A percentile compares a stretch with the other conserved stretches of the same genome.
phyloP scores from a whole-genome alignment of 2,329 filamentous ascomycete species.

The Colletotrichum aenigma region DNA sequence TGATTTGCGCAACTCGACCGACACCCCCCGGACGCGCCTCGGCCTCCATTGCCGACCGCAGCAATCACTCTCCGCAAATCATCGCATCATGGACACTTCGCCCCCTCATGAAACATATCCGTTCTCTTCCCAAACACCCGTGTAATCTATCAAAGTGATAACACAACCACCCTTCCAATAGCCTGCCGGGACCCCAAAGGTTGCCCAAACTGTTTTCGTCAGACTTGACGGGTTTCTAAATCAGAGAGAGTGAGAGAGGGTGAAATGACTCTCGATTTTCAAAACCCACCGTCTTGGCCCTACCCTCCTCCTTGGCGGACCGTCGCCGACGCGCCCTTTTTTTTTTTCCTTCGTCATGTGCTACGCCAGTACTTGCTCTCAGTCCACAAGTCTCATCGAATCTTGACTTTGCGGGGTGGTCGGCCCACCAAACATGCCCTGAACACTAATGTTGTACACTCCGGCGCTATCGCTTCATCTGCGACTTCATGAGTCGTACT shows the following conservation, averaged over 20 bases:
- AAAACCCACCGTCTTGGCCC: neutral
- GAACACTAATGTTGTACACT: neutral
- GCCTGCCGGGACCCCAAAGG: neutral
- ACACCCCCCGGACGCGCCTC: neutral
- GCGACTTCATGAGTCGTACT: neutral
- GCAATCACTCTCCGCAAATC: slow-evolving; percentile 8
- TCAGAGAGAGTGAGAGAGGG: neutral
- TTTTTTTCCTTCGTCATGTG: slow-evolving; percentile 1
- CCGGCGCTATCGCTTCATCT: neutral
- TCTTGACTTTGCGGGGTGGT: slow-evolving; percentile 3
- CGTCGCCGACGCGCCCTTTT: neutral
- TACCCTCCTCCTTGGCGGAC: neutral
- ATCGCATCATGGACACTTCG: slow-evolving; percentile 14
- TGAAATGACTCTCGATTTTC: neutral
- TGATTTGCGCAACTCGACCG: neutral
- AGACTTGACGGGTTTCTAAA: neutral
- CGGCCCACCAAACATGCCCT: neutral
- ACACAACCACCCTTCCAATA: neutral
- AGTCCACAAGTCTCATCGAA: neutral
- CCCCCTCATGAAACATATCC: slow-evolving; percentile 9
- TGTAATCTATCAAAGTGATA: neutral
- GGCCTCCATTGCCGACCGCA: neutral
- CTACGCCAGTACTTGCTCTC: neutral
- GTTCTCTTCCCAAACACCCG: slow-evolving; percentile 1
- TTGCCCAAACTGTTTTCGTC: neutral